These are phyloP conservation scores for Dictyostelium firmibasis DNA, from an alignment of 78 protist genomes.

Conservation along the genomic window DNA sequence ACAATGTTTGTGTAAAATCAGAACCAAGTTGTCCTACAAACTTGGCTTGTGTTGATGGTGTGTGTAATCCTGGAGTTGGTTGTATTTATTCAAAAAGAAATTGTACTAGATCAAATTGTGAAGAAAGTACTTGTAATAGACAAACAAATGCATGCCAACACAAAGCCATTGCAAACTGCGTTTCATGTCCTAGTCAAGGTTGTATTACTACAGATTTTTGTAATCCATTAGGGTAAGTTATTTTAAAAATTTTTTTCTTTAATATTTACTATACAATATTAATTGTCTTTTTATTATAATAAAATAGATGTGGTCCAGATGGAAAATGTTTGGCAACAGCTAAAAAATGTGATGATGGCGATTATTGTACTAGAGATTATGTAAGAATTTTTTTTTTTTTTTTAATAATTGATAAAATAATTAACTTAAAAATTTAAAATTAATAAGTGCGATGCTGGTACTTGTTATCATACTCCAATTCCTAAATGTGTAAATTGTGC, in stretches of 20 bases:
- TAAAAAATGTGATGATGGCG: not conserved
- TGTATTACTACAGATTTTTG: not conserved
- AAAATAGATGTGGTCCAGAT: not conserved
- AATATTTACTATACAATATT: too few species aligned
- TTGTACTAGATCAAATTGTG: not conserved
- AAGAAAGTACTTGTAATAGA: not conserved
- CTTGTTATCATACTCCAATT: not conserved
- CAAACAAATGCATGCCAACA: not conserved
- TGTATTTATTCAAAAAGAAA: not conserved
- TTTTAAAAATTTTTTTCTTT: not conserved
- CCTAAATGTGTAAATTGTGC: not conserved
- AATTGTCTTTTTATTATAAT: too few species aligned
- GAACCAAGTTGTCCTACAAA: not conserved
- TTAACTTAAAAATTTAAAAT: not conserved
- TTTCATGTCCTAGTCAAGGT: not conserved
- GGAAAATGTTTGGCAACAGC: not conserved
- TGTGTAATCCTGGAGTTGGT: not conserved
- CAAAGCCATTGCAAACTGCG: not conserved
- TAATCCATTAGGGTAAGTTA: not conserved
- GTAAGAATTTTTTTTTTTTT: too few species aligned
- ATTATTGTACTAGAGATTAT: not conserved
- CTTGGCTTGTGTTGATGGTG: not conserved
- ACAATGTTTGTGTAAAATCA: not conserved
- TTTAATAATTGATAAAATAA: not conserved
- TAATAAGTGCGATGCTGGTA: not conserved